These are phyloP conservation scores for Pavlovales sp. DNA, from an alignment of 208 protist species.

Conservation along the genomic window DNA sequence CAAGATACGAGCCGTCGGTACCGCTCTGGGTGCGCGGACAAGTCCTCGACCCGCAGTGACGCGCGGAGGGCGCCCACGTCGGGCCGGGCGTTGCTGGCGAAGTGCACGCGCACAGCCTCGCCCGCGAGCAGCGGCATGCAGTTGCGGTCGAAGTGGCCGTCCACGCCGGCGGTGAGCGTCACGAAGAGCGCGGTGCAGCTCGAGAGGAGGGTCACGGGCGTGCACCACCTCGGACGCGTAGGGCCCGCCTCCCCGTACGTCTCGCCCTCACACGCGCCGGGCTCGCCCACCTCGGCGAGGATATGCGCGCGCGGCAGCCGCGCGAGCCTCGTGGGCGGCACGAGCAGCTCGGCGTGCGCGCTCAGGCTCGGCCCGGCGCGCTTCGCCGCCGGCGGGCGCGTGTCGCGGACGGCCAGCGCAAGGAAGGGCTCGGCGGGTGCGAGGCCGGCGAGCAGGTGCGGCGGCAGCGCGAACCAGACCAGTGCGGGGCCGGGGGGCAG, in stretches of 20 bases:
- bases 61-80: no score
- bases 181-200: not conserved
- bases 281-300: not conserved
- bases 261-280: not conserved
- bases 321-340: not conserved
- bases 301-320: not conserved
- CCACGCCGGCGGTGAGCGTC: slow-evolving; percentile 3
- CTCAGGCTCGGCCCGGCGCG: not conserved
- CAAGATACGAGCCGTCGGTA: no score
- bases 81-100: no score
- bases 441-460: no score
- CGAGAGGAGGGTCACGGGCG: not conserved
- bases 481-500: not conserved
- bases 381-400: not conserved
- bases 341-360: not conserved
- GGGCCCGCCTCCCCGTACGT: no score
- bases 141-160: slow-evolving; percentile 34
- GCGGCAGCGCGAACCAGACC: not conserved
- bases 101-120: no score
- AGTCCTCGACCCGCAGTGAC: no score
- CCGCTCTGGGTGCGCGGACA: no score
- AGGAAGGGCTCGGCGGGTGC: not conserved
- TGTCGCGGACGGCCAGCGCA: not conserved
- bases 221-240: no score
- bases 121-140: slow-evolving; percentile 20